Evolutionary conservation across 1,284 basidiomycete genomes (phyloP), one percentile per base, ranked within the genome.

Genomic region (Melampsora larici-populina): DNA sequence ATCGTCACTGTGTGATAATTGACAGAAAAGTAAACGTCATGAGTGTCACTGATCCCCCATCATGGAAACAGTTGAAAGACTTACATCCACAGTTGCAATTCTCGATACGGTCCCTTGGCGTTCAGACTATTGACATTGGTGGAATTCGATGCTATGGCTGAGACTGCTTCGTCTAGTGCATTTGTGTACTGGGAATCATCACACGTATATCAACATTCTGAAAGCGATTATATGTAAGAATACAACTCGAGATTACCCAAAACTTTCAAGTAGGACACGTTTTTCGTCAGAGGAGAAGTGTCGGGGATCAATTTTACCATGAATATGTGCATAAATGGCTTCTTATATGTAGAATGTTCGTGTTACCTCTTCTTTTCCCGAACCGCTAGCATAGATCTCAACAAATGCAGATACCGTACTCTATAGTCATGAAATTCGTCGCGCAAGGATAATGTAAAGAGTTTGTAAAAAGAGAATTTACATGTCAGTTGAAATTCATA

Each of bases 21-120:
- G 9, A 31, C 24, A 21, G 58, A 60, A 60, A n/a, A 31, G 36
- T 15, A 43, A 43, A 15, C 9, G 13, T 43, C 2, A 43, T 13
- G 13, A 43, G 43, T 43, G 43, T 43, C 13, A 43, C 43, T 15
- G 9, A 11, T 43, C 24, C 29, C 33, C 18, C 29, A 36, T 29
- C 46, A n/a, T 51, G 24, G 40, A 26, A 46, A 33, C 3, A 40
- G 13, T 18, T 48, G 40, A 49, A 69, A 49, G 15, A 63, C 74
- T 21, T 65, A 77, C 74, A 93, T 87, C n/a, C 90, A 85, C 68
- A 93, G 83, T 69, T 91, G 88, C 21, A 92, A 88, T 84, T 93
- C 92, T 48, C 91, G 87, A 86, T 92, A 92, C 1, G 92, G 89
- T 0, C 90, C 90, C 79, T 89, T 87, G 0, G 87, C 51, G 33